Base-by-base conservation (phyloP, 2,329 filamentous ascomycete species). In the Cladosporium austrohemisphaericum region DNA sequence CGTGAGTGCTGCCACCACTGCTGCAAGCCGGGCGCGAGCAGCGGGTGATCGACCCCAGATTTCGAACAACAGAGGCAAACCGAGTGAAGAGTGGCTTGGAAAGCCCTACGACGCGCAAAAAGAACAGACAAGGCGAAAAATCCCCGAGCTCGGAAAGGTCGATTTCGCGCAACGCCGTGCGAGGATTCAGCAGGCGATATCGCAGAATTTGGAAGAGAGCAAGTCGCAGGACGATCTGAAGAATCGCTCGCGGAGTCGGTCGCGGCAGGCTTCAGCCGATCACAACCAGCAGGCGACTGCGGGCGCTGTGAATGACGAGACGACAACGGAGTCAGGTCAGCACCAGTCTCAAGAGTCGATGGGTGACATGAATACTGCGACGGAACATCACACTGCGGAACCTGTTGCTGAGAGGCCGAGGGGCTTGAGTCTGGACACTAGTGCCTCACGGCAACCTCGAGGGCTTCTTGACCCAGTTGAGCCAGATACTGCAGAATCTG, bases 81-180 rank as follows among this genome's bases (percentile, higher is more conserved):
- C 70, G 52, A 74, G 71, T 54, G 71, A 79, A 37, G 77, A 78
- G 28, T 78, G 80, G 63, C 60, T 91, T 50, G 85, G 86, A 1
- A 85, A 85, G 53, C 87, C 94, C 47, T 88, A 95, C 67, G 92
- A 94, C 65, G 86, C 86, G 52, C 86, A 88, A 56, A 58, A 57
- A 40, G 63, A 64, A 52, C 57, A 58, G 18, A 58, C 59, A 28
- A 56, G 64, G 52, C 70, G 70, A 55, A 73, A 70, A 55, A 73
- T 79, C 26, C 78, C 77, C n/a, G 77, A 81, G 60, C 60, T 91
- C 51, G 85, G 85, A 1, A 85, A 85, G 52, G 87, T 94, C 45
- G 88, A 95, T 67, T 93, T 94, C 64, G 88, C 86, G 52, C 86
- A 88, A 57, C 80, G 88, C 43, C 79, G 90, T 58, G 85, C 89